Evolutionary conservation across 1,139 yeast species (phyloP).

Genomic region (Yamadazyma dushanensis): DNA sequence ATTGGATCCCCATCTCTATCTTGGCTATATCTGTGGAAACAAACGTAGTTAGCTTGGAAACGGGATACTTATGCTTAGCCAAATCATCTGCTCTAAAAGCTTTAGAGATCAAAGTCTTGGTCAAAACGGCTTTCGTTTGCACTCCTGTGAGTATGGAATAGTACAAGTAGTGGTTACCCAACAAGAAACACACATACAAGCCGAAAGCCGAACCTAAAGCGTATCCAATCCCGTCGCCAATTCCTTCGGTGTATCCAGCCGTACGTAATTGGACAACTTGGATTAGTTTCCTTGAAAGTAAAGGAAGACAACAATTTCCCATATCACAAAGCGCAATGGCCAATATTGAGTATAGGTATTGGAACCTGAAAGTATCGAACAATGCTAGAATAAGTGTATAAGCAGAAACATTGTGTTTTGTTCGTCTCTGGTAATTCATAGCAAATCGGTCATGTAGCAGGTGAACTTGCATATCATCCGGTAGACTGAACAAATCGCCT

Average conservation of each 20-base stretch:
- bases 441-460: constrained; percentile 32
- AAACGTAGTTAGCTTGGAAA: constrained; percentile 65
- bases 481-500: constrained; percentile 59
- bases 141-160: constrained; percentile 53
- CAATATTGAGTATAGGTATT: constrained; percentile 24
- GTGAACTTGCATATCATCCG: constrained; percentile 57
- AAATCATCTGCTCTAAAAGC: constrained; percentile 61
- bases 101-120: constrained; percentile 66
- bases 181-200: constrained; percentile 19
- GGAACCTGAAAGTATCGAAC: constrained; percentile 30
- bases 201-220: constrained; percentile 31
- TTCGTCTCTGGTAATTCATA: constrained; percentile 34
- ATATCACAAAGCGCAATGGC: constrained; percentile 23
- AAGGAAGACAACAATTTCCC: constrained; percentile 28
- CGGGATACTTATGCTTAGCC: constrained; percentile 59
- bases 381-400: constrained; percentile 19
- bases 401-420: constrained; percentile 28
- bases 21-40: constrained; percentile 40
- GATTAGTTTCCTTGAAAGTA: constrained; percentile 30
- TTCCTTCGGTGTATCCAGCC: constrained; percentile 19
- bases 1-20: constrained; percentile 35
- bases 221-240: constrained; percentile 39
- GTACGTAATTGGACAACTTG: constrained; percentile 28
- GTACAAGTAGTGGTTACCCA: constrained; percentile 21
- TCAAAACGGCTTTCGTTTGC: constrained; percentile 63